These are phyloP conservation scores for Tylopilus sp. DNA, from an alignment of 1,284 basidiomycete genomes.

Conservation along the genomic window DNA sequence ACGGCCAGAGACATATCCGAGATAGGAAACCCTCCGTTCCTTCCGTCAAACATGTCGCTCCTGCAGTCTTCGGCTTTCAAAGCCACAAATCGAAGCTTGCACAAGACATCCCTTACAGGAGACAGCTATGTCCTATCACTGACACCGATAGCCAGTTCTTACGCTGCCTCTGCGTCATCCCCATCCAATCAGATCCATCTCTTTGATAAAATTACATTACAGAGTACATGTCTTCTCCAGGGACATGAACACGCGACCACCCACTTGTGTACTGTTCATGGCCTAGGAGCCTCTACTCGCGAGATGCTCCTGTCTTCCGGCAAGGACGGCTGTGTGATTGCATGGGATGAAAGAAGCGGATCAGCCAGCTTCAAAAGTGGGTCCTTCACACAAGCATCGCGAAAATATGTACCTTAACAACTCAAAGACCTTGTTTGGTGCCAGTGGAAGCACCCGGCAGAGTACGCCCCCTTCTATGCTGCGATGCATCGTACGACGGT, in stretches of 20 bases:
- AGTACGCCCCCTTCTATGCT: slow-evolving; percentile 52
- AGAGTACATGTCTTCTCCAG: slow-evolving; percentile 42
- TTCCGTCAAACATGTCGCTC: slow-evolving; percentile 24
- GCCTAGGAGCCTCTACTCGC: slow-evolving; percentile 31
- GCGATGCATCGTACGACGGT: slow-evolving; percentile 66
- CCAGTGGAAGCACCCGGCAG: slow-evolving; percentile 49
- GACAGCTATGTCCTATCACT: slow-evolving; percentile 58
- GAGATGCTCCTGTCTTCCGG: slow-evolving; percentile 56
- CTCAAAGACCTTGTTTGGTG: slow-evolving; percentile 38
- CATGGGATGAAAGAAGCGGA: slow-evolving; percentile 66
- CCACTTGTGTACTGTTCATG: slow-evolving; percentile 41
- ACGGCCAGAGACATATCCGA: slow-evolving; percentile 29
- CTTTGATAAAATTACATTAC: slow-evolving; percentile 56
- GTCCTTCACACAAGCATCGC: slow-evolving; percentile 31
- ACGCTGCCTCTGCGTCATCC: slow-evolving; percentile 57
- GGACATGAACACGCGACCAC: slow-evolving; percentile 57
- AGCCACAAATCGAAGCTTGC: slow-evolving; percentile 31
- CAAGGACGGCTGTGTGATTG: slow-evolving; percentile 58
- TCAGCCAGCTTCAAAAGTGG: slow-evolving; percentile 55
- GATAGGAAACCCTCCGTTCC: slow-evolving; percentile 24
- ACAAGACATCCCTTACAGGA: slow-evolving; percentile 38
- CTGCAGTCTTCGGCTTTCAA: slow-evolving; percentile 29
- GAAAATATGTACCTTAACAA: slow-evolving; percentile 36
- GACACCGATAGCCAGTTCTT: slow-evolving; percentile 43
- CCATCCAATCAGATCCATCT: slow-evolving; percentile 58